Conservation (phyloP, 176 grass and related monocot genomes). For the Phoenix dactylifera region DNA sequence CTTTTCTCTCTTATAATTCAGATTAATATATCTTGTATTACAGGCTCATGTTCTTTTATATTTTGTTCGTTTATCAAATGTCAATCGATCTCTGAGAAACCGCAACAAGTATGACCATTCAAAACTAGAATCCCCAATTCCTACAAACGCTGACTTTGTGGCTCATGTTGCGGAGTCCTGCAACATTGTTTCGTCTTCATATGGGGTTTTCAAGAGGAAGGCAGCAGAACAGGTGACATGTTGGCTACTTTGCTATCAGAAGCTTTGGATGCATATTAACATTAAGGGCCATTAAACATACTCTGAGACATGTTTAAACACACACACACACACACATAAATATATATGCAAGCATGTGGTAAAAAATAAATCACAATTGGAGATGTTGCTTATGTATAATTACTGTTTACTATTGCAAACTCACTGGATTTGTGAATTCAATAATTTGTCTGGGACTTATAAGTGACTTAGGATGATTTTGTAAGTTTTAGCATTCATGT, state of each 20-base stretch:
- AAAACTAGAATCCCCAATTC: conserved; percentile 28
- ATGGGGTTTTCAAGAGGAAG: conserved; percentile 84
- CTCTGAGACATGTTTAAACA: too few relatives aligned
- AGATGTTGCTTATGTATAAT: too few relatives aligned
- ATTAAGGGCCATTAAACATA: background rate
- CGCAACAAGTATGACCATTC: conserved; percentile 29
- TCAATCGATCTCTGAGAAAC: conserved; percentile 40
- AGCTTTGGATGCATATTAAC: conserved; percentile 11
- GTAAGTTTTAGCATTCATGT: too few relatives aligned
- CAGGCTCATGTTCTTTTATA: conserved; percentile 91
- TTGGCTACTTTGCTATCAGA: background rate
- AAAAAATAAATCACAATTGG: too few relatives aligned
- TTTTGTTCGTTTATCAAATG: conserved; percentile 77
- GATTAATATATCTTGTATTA: background rate
- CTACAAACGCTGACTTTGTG: conserved; percentile 56
- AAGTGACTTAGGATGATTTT: too few relatives aligned
- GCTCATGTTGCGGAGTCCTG: conserved; percentile 77
- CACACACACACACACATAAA: too few relatives aligned
- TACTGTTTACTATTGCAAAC: too few relatives aligned
- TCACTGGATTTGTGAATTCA: too few relatives aligned
- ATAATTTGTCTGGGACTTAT: too few relatives aligned
- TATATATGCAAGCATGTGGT: too few relatives aligned
- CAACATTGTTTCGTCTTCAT: conserved; percentile 84
- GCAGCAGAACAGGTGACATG: conserved; percentile 73
- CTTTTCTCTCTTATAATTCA: conserved; percentile 4